Evolutionary conservation across 1,139 yeast genomes (phyloP).

Genomic region (Taphrina confusa): DNA sequence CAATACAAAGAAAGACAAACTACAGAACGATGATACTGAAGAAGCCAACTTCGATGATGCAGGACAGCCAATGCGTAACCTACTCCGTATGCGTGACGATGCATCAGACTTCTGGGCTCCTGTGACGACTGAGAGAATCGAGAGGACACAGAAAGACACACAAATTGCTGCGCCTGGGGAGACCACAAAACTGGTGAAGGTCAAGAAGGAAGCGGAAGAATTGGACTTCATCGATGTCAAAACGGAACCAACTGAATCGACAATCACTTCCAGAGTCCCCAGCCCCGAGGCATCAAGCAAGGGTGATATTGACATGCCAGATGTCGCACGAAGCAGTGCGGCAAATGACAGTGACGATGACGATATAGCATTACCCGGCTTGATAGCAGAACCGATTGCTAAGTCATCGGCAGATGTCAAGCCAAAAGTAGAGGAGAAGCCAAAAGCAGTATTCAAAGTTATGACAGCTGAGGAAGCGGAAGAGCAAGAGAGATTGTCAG

Average conservation of each 20-base stretch:
- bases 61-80: conserved; percentile 21
- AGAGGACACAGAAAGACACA: conserved; percentile 9
- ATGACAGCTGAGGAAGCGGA: conserved; percentile 19
- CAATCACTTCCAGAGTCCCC: neutral
- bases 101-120: conserved; percentile 26
- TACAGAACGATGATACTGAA: neutral
- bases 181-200: neutral
- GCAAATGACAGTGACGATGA: conserved; percentile 4
- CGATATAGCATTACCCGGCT: conserved; percentile 19
- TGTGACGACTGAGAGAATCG: conserved; percentile 20
- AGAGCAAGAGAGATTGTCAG: conserved; percentile 7
- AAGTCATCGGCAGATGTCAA: neutral
- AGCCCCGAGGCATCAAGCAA: neutral
- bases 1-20: neutral
- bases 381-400: neutral
- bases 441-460: conserved; percentile 1
- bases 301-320: neutral
- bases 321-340: neutral
- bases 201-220: conserved; percentile 20
- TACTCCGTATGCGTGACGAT: conserved; percentile 12
- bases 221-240: conserved; percentile 18
- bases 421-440: neutral
- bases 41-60: conserved; percentile 21
- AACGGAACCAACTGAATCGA: conserved; percentile 21
- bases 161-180: conserved; percentile 5